phyloP scores from a whole-genome alignment of 768 basidiomycete genomes.

The Auricularia auricula-judae region DNA sequence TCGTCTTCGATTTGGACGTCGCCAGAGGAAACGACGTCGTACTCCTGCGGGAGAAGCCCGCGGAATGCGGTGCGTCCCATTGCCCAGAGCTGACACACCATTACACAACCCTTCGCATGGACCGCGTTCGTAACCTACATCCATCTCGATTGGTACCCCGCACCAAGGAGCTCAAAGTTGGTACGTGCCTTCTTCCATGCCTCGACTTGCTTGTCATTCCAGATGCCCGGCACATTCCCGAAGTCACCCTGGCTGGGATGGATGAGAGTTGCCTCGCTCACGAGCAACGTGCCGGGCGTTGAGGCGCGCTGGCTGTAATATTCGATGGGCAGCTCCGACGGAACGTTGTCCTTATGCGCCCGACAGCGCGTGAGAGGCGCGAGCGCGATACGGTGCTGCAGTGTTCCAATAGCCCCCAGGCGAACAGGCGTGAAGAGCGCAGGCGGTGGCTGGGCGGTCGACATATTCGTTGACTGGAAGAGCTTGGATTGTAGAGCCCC shows the following conservation, averaged over 20 bases:
- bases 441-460: not conserved
- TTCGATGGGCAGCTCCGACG: slow-evolving; percentile 22
- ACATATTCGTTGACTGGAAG: not conserved
- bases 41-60: not conserved
- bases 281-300: slow-evolving; percentile 39
- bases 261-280: slow-evolving; percentile 49
- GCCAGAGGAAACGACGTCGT: not conserved
- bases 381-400: slow-evolving; percentile 39
- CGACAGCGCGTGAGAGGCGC: slow-evolving; percentile 41
- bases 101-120: slow-evolving; percentile 39
- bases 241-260: slow-evolving; percentile 38
- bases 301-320: slow-evolving; percentile 35
- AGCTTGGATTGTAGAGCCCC: not conserved
- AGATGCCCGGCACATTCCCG: slow-evolving; percentile 27
- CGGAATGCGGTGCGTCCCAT: slow-evolving; percentile 31
- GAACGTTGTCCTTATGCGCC: slow-evolving; percentile 25
- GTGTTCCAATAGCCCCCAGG: slow-evolving; percentile 17
- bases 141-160: not conserved
- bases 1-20: not conserved
- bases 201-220: slow-evolving; percentile 43
- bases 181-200: slow-evolving; percentile 41
- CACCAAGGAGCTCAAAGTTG: not conserved
- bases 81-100: slow-evolving; percentile 51
- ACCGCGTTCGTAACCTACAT: slow-evolving; percentile 45
- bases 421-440: slow-evolving; percentile 21